phyloP scores from a whole-genome alignment of 2,329 filamentous ascomycete species.

The Xylariaceae sp. region DNA sequence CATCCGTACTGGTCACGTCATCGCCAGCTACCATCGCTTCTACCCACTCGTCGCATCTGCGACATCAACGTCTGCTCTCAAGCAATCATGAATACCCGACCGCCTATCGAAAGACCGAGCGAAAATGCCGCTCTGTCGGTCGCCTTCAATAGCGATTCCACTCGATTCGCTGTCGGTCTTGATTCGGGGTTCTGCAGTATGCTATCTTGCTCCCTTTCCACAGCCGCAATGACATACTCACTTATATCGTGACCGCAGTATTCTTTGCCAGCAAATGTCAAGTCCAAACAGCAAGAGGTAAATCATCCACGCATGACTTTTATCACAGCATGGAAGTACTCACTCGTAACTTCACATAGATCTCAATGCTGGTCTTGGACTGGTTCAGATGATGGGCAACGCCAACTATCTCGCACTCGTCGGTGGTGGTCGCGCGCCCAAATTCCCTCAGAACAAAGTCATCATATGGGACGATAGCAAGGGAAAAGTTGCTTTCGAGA shows the following conservation, averaged over 20 bases:
- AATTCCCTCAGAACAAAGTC: conserved; percentile 85
- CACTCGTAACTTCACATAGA: conserved; percentile 16
- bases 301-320: neutral
- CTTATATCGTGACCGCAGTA: conserved; percentile 47
- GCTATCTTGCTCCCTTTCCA: conserved; percentile 27
- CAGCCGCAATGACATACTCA: neutral
- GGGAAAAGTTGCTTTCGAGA: conserved; percentile 66
- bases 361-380: conserved; percentile 76
- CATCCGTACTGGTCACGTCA: conserved; percentile 19
- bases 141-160: conserved; percentile 80
- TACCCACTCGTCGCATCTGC: conserved; percentile 2
- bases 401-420: conserved; percentile 86
- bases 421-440: conserved; percentile 79
- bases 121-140: conserved; percentile 75
- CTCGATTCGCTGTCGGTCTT: conserved; percentile 81
- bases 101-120: conserved; percentile 73
- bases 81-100: conserved; percentile 78
- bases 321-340: neutral
- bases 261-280: conserved; percentile 70
- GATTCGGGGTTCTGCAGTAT: conserved; percentile 81
- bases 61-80: conserved; percentile 2
- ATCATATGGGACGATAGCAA: conserved; percentile 90
- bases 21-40: conserved; percentile 10
- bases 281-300: conserved; percentile 54
- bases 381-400: conserved; percentile 81